These are phyloP conservation scores for Bipolaris cookei DNA, from an alignment of 2,329 filamentous ascomycete species.

Conservation along the genomic window DNA sequence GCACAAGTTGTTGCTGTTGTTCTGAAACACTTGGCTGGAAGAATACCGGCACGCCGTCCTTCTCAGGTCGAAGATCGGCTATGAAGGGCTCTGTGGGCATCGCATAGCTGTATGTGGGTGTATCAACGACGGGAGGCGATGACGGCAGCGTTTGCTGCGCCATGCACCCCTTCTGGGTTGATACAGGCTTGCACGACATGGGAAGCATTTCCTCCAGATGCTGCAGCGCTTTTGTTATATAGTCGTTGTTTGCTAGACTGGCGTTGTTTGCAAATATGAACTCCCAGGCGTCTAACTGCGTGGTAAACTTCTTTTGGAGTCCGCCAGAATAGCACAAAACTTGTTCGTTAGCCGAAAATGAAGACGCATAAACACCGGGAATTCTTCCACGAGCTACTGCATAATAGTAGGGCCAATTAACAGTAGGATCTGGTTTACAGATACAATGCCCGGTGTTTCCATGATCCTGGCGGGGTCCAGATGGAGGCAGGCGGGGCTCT, in stretches of 20 bases:
- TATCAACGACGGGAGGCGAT: not conserved
- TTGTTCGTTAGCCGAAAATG: slow-evolving; percentile 73
- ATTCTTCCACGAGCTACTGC: slow-evolving; percentile 63
- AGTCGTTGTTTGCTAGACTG: slow-evolving; percentile 27
- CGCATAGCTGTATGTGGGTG: not conserved
- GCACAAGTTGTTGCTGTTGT: not conserved
- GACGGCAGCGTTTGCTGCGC: not conserved
- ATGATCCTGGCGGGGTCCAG: slow-evolving; percentile 30
- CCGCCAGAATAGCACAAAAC: slow-evolving; percentile 71
- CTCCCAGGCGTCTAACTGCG: slow-evolving; percentile 72
- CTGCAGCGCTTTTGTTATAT: not conserved
- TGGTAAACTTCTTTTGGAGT: slow-evolving; percentile 54
- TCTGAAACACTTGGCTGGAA: not conserved
- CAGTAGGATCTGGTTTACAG: slow-evolving; percentile 56
- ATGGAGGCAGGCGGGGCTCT: not conserved
- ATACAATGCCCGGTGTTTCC: slow-evolving; percentile 77
- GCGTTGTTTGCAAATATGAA: slow-evolving; percentile 61
- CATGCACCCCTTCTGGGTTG: not conserved
- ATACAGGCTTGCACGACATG: not conserved
- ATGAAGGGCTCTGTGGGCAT: not conserved
- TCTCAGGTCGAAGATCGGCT: not conserved
- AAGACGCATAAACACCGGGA: slow-evolving; percentile 67
- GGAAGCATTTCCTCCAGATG: not conserved
- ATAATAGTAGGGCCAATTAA: slow-evolving; percentile 60
- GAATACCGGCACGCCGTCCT: not conserved